These are phyloP conservation scores for Acer yangbiense DNA, from an alignment of 345 rosid genomes.

Conservation along the genomic window DNA sequence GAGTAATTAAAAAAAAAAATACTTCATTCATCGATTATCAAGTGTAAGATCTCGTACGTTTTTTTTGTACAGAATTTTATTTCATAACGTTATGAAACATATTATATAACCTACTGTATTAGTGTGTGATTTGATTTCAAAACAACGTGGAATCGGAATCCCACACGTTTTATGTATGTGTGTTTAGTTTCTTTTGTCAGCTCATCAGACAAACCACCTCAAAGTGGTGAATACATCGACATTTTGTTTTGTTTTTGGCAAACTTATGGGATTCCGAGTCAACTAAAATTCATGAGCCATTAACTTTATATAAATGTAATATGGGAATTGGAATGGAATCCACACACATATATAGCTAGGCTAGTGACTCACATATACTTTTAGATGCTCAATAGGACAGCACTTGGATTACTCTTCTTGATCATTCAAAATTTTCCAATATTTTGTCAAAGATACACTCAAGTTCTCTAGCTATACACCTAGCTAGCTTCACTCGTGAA, in stretches of 20 bases:
- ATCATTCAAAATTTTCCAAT: constrained; percentile 1
- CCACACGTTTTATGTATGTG: too few species aligned
- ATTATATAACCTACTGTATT: too few species aligned
- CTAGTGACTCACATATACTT: neutral
- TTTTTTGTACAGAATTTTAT: too few species aligned
- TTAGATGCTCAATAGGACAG: constrained; percentile 18
- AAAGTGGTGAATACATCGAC: constrained; percentile 13
- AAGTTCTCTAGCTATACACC: constrained; percentile 19
- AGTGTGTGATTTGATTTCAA: too few species aligned
- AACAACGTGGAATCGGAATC: too few species aligned
- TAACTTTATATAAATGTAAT: constrained; percentile 10
- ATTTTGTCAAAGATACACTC: constrained; percentile 25
- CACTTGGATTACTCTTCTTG: constrained; percentile 8
- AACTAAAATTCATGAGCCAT: constrained; percentile 4
- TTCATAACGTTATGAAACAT: too few species aligned
- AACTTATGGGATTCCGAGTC: constrained; percentile 34
- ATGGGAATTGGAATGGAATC: constrained; percentile 24
- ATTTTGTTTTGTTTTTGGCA: constrained; percentile 8
- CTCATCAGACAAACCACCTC: constrained; percentile 1
- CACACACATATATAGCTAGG: neutral
- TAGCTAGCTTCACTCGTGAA: neutral
- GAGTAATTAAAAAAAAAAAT: too few species aligned
- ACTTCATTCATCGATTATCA: too few species aligned
- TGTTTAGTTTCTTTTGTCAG: neutral
- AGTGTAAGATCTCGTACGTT: too few species aligned